Base-by-base conservation (phyloP, 495 filamentous ascomycete genomes). In the Jackrogersella minutella region DNA sequence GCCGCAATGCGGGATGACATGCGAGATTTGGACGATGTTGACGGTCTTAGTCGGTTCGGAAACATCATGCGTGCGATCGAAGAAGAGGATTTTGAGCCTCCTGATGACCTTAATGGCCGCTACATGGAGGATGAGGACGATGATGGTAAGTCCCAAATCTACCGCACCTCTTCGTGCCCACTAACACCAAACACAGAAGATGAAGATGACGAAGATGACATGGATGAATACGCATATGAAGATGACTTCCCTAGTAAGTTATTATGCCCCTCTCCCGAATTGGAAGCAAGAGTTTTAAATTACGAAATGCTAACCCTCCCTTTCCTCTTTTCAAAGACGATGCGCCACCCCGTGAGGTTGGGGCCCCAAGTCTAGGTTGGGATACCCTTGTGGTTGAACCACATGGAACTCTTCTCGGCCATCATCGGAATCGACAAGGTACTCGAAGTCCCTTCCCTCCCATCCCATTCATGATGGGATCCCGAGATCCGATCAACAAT, bases 161-260 rank as follows among this genome's bases (percentile, higher is more conserved):
- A 37, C 14, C 16, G 2, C 17, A 7, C 0, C n/a, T 21, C 6
- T 24, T 34, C 31, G 10, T 54, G 2, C 24, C 26, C 47, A 50
- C 69, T 72, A 36, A 73, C 17, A 22, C 66, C 73, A 80, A 14
- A 73, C 72, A 5, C 58, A 76, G 81, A 82, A 49, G 88, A 90
- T 7, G 88, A 90, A 40, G 87, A 88, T 2, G 89, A 91, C 14
- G 90, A 91, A 50, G 90, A 92, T 28, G 91, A 93, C 44, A 78
- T 84, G 51, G 87, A 90, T 17, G 88, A 88, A 53, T 79, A 82
- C 54, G 79, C 87, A 65, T 89, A 87, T 66, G 84, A 88, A 58
- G 86, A 89, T 31, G 87, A 88, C 47, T 88, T 88, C 74, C 87
- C 86, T 65, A 87, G 89, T 91, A 78, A 78, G 87, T 86, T 68